Percentiles rank a stretch among this genome's conserved stretches.
Conservation (phyloP, 1,139 yeast species). For the Magnusiomyces paraingens region DNA sequence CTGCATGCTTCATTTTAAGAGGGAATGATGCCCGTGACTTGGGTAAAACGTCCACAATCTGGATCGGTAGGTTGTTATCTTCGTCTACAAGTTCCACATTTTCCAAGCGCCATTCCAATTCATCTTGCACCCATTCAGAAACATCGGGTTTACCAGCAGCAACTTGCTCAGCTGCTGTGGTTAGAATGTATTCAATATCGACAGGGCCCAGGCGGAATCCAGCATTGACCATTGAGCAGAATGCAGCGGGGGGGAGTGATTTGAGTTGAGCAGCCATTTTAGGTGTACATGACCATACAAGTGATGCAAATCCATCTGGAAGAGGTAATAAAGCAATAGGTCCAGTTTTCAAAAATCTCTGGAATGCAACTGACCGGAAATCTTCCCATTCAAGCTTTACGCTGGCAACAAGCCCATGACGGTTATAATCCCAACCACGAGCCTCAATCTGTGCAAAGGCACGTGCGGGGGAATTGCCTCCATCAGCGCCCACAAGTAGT, state of each 20-base stretch:
- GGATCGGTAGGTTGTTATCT: conserved; percentile 58
- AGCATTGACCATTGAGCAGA: conserved; percentile 72
- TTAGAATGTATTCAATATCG: conserved; percentile 72
- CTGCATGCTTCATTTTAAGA: conserved; percentile 81
- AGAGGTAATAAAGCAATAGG: conserved; percentile 89
- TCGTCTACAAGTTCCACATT: conserved; percentile 37
- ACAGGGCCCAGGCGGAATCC: conserved; percentile 71
- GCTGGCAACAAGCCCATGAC: conserved; percentile 90
- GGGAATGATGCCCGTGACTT: conserved; percentile 85
- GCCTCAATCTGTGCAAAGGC: conserved; percentile 73
- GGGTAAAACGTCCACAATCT: conserved; percentile 49
- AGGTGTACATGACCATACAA: conserved; percentile 90
- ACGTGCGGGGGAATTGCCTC: conserved; percentile 90
- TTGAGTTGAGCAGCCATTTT: conserved; percentile 60
- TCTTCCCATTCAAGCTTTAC: conserved; percentile 68
- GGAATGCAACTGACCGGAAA: conserved; percentile 77
- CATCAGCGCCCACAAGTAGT: conserved; percentile 89
- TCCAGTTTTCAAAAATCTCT: conserved; percentile 84
- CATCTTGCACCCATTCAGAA: conserved; percentile 42
- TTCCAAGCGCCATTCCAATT: conserved; percentile 64
- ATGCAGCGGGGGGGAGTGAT: conserved; percentile 53
- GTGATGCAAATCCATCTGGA: conserved; percentile 76
- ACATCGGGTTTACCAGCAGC: neutral
- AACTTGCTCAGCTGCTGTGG: neutral
- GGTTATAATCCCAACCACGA: conserved; percentile 86